Percentiles rank a stretch among this genome's conserved stretches.
Evolutionary conservation across 768 basidiomycete species (phyloP).

Genomic region (Boletus pseudo-olivaceus): DNA sequence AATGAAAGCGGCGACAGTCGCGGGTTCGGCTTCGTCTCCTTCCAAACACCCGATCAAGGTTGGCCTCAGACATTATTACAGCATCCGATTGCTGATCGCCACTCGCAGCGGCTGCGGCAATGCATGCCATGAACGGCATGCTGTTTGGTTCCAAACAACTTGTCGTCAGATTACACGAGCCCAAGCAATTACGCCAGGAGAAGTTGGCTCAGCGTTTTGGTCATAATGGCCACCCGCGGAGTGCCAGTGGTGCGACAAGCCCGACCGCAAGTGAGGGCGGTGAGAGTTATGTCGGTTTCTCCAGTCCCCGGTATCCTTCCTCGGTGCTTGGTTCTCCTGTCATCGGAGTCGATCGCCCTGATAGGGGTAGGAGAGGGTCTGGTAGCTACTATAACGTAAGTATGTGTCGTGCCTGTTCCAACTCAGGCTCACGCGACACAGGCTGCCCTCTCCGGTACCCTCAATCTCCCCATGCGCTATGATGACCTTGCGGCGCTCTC

Average conservation of each 20-base stretch:
- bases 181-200: slow-evolving; percentile 87
- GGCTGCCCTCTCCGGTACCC: slow-evolving; percentile 79
- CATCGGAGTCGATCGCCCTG: slow-evolving; percentile 50
- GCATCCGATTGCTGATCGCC: background rate
- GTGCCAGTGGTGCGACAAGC: slow-evolving; percentile 79
- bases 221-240: slow-evolving; percentile 77
- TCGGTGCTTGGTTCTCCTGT: slow-evolving; percentile 55
- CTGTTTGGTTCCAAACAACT: slow-evolving; percentile 72
- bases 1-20: slow-evolving; percentile 78
- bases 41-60: slow-evolving; percentile 82
- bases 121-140: slow-evolving; percentile 79
- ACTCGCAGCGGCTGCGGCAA: slow-evolving; percentile 59
- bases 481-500: slow-evolving; percentile 80
- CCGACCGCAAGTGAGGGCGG: slow-evolving; percentile 81
- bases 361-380: slow-evolving; percentile 71
- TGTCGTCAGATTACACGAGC: slow-evolving; percentile 86
- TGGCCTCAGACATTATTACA: background rate
- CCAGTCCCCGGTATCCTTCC: slow-evolving; percentile 61
- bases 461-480: slow-evolving; percentile 82
- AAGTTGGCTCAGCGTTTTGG: slow-evolving; percentile 81
- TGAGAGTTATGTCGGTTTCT: slow-evolving; percentile 70
- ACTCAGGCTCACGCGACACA: slow-evolving; percentile 26
- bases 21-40: slow-evolving; percentile 91
- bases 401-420: background rate
- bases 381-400: slow-evolving; percentile 84